Percentiles rank a stretch among this genome's conserved stretches.
phyloP scores from a whole-genome alignment of 1,139 yeast genomes.

The Candida anutae region DNA sequence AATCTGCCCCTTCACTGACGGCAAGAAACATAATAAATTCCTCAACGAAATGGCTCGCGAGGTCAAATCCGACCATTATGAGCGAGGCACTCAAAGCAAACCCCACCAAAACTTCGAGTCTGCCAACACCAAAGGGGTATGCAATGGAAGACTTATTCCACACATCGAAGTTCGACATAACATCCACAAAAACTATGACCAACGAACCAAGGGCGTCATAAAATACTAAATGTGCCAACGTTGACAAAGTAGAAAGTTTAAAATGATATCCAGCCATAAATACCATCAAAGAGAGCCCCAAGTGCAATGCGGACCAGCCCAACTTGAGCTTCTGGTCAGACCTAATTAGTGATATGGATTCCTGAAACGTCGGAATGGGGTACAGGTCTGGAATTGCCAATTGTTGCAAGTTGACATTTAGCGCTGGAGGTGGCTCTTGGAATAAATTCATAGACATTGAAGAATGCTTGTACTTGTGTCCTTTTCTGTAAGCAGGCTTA shows the following conservation, averaged over 20 bases:
- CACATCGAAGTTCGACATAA: constrained; percentile 82
- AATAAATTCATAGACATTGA: constrained; percentile 96
- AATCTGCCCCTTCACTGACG: constrained; percentile 25
- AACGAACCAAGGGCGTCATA: constrained; percentile 81
- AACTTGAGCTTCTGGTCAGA: constrained; percentile 49
- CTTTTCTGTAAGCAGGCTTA: constrained; percentile 74
- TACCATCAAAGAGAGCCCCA: constrained; percentile 45
- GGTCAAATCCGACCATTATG: constrained; percentile 85
- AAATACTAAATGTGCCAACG: constrained; percentile 78
- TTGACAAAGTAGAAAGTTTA: constrained; percentile 57
- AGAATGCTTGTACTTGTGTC: constrained; percentile 92
- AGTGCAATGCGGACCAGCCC: constrained; percentile 60
- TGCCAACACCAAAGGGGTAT: constrained; percentile 86
- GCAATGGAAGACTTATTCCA: constrained; percentile 83
- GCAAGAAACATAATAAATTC: constrained; percentile 52
- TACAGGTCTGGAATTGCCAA: constrained; percentile 67
- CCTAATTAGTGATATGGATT: constrained; percentile 50
- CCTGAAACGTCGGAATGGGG: constrained; percentile 69
- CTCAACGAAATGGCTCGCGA: constrained; percentile 77
- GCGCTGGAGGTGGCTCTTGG: constrained; percentile 73
- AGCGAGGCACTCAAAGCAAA: constrained; percentile 82
- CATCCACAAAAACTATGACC: constrained; percentile 62
- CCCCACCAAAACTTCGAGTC: constrained; percentile 80
- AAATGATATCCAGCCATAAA: constrained; percentile 55
- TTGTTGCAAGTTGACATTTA: constrained; percentile 40